Conservation (phyloP, 2,329 filamentous ascomycete genomes). For the Zymoseptoria tritici region DNA sequence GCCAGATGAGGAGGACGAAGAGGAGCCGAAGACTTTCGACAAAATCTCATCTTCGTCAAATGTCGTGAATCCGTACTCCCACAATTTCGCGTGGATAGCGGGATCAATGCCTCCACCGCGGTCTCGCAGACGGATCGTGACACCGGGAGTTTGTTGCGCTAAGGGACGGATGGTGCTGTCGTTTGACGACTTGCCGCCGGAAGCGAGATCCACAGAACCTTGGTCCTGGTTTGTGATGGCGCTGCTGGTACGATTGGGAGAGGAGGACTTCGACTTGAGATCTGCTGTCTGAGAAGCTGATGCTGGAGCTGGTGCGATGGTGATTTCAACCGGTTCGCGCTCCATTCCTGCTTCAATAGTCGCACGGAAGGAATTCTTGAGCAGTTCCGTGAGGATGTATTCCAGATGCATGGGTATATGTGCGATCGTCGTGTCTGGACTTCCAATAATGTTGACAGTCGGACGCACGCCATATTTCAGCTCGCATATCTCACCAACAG, state of each 20-base stretch:
- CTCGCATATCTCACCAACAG: conserved; percentile 94
- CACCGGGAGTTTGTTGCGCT: conserved; percentile 58
- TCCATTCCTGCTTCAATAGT: conserved; percentile 78
- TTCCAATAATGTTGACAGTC: conserved; percentile 70
- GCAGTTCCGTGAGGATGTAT: conserved; percentile 91
- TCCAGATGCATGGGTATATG: conserved; percentile 94
- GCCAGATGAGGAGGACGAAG: conserved; percentile 15
- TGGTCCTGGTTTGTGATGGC: conserved; percentile 30
- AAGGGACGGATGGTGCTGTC: conserved; percentile 38
- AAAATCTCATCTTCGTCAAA: conserved; percentile 62
- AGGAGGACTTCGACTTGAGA: conserved; percentile 14
- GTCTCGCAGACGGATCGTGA: conserved; percentile 92
- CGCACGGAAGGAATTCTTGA: conserved; percentile 95
- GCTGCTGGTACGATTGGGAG: conserved; percentile 11
- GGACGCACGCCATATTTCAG: conserved; percentile 89
- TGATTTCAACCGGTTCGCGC: conserved; percentile 78
- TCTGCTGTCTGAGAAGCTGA: conserved; percentile 34
- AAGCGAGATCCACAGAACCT: conserved; percentile 30
- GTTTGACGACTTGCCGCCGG: conserved; percentile 18
- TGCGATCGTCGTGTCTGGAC: conserved; percentile 80
- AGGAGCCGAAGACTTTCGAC: conserved; percentile 39
- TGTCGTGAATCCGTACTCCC: conserved; percentile 96
- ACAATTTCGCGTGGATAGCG: conserved; percentile 76
- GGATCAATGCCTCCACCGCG: conserved; percentile 89
- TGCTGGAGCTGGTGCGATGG: conserved; percentile 64